Base-by-base conservation (phyloP, 345 rosid species). In the Eucalyptus cloeziana region DNA sequence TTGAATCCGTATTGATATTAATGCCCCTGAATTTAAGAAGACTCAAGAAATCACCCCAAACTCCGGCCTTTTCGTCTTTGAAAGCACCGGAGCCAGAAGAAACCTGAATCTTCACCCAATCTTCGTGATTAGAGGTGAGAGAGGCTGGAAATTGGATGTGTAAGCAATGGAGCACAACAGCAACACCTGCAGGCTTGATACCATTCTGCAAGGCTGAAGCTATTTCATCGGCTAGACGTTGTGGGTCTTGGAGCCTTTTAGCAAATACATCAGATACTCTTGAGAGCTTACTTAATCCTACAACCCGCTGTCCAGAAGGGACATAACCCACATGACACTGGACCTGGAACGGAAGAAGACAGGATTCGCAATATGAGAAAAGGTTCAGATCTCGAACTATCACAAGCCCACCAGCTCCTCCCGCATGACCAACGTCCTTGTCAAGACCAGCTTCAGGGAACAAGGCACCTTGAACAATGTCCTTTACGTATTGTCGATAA, bases 281-380 rank as follows among this genome's bases (percentile, higher is more conserved):
- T 6, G 99, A 96, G 90, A 97, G 95, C 92, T 98, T 98, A 94
- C 99, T 98, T 86, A 98, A 92, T 87, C 99, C 99, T 45, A 98
- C 91, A 43, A 98, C 99, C 52, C 92, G 93, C 85, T 95, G 94
- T 49, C 96, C 95, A 10, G 96, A 94, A 27, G 99, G 99, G 88
- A 98, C 95, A 93, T 97, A 98, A 88, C 98, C 98, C 4, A 98
- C 90, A 89, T 97, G 99, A 86, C 99, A 97, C 90, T 93, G 95
- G 49, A 98, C 92, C 87, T 97, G 98, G 90, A 98, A 96, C 2
- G 99, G 99, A 54, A 96, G 96, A 96, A 98, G 91, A 93, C 99
- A 98, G 45, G 96, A 94, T 89, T 97, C 99, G 11, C 99, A 98
- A 87, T 94, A 97, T 43, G 99, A 97, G 95, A 95, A 98, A 33